These are phyloP conservation scores for Botrytis deweyae DNA, from an alignment of 2,329 filamentous ascomycete genomes.

Conservation along the genomic window DNA sequence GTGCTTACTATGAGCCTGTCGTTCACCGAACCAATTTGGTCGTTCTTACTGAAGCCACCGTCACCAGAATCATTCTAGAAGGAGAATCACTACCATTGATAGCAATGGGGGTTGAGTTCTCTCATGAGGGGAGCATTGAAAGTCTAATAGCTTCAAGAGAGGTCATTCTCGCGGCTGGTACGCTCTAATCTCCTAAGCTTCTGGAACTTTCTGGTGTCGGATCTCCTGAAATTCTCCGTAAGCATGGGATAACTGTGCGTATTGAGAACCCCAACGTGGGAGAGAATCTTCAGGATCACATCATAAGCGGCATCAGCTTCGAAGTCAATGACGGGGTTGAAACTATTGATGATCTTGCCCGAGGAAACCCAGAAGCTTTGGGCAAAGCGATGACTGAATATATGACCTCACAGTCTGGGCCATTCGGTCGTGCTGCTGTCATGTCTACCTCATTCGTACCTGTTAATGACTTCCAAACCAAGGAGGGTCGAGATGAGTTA, in stretches of 20 bases:
- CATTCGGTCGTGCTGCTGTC: neutral
- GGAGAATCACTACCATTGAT: neutral
- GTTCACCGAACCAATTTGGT: neutral
- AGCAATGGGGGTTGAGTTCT: constrained; percentile 6
- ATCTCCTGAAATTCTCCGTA: constrained; percentile 25
- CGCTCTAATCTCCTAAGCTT: constrained; percentile 36
- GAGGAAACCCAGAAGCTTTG: neutral
- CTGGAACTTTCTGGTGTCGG: constrained; percentile 41
- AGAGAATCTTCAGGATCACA: constrained; percentile 18
- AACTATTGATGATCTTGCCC: neutral
- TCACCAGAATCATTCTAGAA: neutral
- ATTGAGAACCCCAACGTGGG: constrained; percentile 27
- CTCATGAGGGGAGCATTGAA: constrained; percentile 31
- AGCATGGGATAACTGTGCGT: constrained; percentile 25
- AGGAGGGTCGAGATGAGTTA: neutral
- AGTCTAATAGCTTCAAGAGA: constrained; percentile 37
- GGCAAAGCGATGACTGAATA: neutral
- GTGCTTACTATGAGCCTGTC: neutral
- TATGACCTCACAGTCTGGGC: neutral
- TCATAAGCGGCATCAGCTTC: neutral
- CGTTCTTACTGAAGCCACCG: neutral
- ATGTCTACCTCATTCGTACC: neutral
- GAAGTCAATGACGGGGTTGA: neutral
- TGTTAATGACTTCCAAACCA: neutral
- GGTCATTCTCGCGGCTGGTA: constrained; percentile 37